Base-by-base conservation (phyloP, 345 rosid genomes). In the Crucihimalaya himalaica region DNA sequence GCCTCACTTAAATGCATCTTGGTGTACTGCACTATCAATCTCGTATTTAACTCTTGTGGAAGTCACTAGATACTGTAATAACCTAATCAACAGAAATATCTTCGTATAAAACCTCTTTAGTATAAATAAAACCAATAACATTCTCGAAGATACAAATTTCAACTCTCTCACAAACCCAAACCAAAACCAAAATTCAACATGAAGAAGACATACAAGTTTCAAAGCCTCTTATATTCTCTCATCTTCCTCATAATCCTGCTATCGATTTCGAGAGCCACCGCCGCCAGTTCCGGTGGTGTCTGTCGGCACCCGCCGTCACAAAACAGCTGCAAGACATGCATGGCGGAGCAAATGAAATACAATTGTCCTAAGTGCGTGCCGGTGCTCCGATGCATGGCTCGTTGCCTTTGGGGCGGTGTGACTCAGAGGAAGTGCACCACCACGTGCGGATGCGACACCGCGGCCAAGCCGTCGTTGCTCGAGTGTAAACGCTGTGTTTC, bases 331-430 rank as follows among this genome's bases (percentile, higher is more conserved):
- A 79, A 75, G 61, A 68, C 70, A 54, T 89, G 94, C 83, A 74
- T 92, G 21, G 21, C 66, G 13, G 80, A 84, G 56, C 87, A 78
- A 73, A 78, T 88, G 84, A 81, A 77, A 63, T 81, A 78, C 66
- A 23, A 43, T 19, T 86, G 96, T 70, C 92, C 93, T 0, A 66
- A 83, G 5, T 90, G 96, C 29, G 77, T 76, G 34, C 86, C 92
- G 21, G 77, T 81, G 16, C 79, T 92, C 2, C 82, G 74, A 15
- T 89, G 97, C 88, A 86, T 88, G 96, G 91, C 91, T 0, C 78
- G 78, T 78, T 92, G 97, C 74, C 82, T 89, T 79, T 89, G 96
- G 97, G 79, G 89, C 1, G 94, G 92, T 46, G 73, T 58, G 6
- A 29, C 86, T 5, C 83, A 52, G 69, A 40, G 81, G 0, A 74